phyloP scores from a whole-genome alignment of 495 filamentous ascomycete species.

The Daldinia grandis region DNA sequence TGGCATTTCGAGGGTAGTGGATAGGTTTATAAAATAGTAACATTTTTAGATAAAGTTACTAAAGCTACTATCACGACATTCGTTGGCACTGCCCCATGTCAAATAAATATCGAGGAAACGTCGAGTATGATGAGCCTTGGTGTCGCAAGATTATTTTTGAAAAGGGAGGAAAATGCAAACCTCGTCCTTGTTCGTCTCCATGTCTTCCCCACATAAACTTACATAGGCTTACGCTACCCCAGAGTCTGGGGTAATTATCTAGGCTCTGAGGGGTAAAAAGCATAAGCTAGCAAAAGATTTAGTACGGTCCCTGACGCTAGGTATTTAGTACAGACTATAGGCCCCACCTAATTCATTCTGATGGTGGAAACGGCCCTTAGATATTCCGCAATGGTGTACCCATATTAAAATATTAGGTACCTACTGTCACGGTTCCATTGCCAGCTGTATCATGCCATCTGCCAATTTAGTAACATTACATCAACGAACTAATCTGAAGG shows the following conservation, averaged over 20 bases:
- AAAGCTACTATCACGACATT: not conserved
- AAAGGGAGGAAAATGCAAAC: not conserved
- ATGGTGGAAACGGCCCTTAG: not conserved
- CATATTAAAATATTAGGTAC: not conserved
- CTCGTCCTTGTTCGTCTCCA: not conserved
- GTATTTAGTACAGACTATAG: not conserved
- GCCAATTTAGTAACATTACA: constrained; percentile 2
- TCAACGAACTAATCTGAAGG: not conserved
- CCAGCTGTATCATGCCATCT: constrained; percentile 9
- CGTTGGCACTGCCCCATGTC: not conserved
- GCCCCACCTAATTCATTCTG: too few species aligned
- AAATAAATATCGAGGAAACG: not conserved
- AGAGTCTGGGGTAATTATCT: constrained; percentile 29
- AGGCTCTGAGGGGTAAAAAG: not conserved
- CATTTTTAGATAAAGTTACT: constrained; percentile 5
- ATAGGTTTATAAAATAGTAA: constrained; percentile 7
- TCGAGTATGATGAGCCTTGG: not conserved
- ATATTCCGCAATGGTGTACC: not conserved
- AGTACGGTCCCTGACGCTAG: not conserved
- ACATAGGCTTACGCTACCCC: constrained; percentile 9
- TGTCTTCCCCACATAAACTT: constrained; percentile 16
- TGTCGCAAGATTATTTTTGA: not conserved
- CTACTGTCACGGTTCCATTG: not conserved
- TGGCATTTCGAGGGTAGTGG: constrained; percentile 27
- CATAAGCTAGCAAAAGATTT: not conserved